phyloP scores from a whole-genome alignment of 441 rosid species.

The Erysimum pusillum region DNA sequence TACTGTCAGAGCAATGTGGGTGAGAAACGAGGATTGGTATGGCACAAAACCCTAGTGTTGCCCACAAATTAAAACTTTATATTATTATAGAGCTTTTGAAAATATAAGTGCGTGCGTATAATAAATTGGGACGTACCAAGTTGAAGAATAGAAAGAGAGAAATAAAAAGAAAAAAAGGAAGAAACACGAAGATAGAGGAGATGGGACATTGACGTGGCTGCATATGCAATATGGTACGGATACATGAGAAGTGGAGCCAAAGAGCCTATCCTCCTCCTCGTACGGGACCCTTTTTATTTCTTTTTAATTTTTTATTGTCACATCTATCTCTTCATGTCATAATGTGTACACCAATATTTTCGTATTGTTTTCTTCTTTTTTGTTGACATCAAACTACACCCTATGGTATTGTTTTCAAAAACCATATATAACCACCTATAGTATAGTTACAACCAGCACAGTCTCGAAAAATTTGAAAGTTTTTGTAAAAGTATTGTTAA shows the following conservation, averaged over 20 bases:
- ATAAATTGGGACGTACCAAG: slow-evolving; percentile 40
- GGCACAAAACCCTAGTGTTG: slow-evolving; percentile 42
- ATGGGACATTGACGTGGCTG: slow-evolving; percentile 48
- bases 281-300: slow-evolving; percentile 42
- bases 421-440: too few species aligned
- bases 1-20: slow-evolving; percentile 24
- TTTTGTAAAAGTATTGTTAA: background rate
- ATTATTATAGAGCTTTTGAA: background rate
- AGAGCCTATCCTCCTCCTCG: slow-evolving; percentile 46
- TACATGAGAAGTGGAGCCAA: slow-evolving; percentile 47
- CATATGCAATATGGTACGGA: slow-evolving; percentile 45
- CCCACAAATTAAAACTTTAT: background rate
- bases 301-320: slow-evolving; percentile 36
- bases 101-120: slow-evolving; percentile 38
- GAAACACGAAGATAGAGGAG: slow-evolving; percentile 41
- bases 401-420: too few species aligned
- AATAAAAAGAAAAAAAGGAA: background rate
- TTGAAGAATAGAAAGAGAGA: slow-evolving; percentile 31
- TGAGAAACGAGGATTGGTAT: slow-evolving; percentile 35
- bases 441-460: background rate
- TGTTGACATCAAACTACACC: background rate
- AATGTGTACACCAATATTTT: slow-evolving; percentile 11
- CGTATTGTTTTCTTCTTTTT: background rate
- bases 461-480: background rate
- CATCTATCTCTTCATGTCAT: slow-evolving; percentile 47